Base-by-base conservation (phyloP, 2,329 filamentous ascomycete species). In the Lecanicillium sp. region DNA sequence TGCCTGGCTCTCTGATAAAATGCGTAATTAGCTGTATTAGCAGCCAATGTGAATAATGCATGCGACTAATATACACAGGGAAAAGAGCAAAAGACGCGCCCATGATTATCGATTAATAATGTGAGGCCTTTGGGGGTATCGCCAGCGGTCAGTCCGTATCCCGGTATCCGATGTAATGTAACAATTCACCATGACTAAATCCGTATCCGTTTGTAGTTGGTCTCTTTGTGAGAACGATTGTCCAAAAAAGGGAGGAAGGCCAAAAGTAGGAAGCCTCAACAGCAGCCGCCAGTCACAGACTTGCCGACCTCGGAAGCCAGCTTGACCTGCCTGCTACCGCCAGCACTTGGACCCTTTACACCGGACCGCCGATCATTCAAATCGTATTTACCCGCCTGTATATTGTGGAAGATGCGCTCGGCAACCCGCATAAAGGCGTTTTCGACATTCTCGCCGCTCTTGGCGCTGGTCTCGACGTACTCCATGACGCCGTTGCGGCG, bases 401-500 rank as follows among this genome's bases (percentile, higher is more conserved):
- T 96, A 55, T 97, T 97, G 59, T 90, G 81, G 58, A 94, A 94
- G 67, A 98, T 97, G 60, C 89, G 74, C 68, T 96, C 88, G 15
- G 92, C 88, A 12, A 97, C 89, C 55, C 92, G 81, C 56, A 94
- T 74, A 55, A 98, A 98, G 2, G 92, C 92, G 49, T 81, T 77
- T 61, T 98, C 92, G 27, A 98, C 92, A 36, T 87, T 87, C 57
- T 94, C 87, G 37, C 92, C 92, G 45, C 83, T 94, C 71, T 97
- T 98, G 36, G 92, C 92, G 49, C 83, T 89, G 29, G 92, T 98
- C 68, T 98, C 92, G 46, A 97, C 87, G 58, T 97, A 97, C 57
- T 89, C 80, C 56, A 95, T 77, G 18, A 97, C 81, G 42, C 85
- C 85, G 61, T 97, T 96, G 49, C 72, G 66, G 44, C 72, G 72